Evolutionary conservation across 2,329 filamentous ascomycete species (phyloP), one percentile per base, ranked within the genome.

Genomic region (Chaetomium globosum): DNA sequence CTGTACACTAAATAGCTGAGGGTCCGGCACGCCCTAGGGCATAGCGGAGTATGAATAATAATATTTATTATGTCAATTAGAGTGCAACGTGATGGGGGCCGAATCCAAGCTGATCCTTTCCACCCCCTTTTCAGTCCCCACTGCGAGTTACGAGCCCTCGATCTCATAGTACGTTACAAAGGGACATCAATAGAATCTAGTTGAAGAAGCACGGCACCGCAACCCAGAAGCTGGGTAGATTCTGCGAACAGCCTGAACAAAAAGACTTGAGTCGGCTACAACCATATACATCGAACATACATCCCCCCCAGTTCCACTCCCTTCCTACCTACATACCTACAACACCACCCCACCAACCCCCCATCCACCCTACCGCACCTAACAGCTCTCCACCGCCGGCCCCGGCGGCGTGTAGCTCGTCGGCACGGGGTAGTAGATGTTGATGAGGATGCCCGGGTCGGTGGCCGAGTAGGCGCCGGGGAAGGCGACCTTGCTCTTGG

Each of bases 371-470:
- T 33, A 28, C 9, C 7, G 16, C 16, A 19, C 36, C 57, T 66
- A 73, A 61, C 72, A 73, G 4, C 65, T 69, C 69, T 73, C 72
- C 12, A 63, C 71, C 16, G 67, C 62, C n/a, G 72, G 72, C 0
- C 72, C 72, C 16, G 70, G 70, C 4, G 71, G 69, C 1, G 72
- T 78, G 69, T 80, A 79, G 26, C 73, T 75, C 4, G 73, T 77
- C 1, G 78, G 78, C 6, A 80, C 67, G 0, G 77, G 78, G 54
- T 76, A 80, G 72, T 80, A 80, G 65, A 81, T 80, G 71, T 80
- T 80, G 63, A 81, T 78, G 65, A 77, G 67, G 26, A 81, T 71
- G 13, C 80, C 80, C 2, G 80, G 79, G 64, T 81, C 79, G 1
- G 72, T 75, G 4, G 79, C 69, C 63, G 69, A 73, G 70, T 80